Base-by-base conservation (phyloP, 176 grass and related monocot species). In the Dactylis glomerata region DNA sequence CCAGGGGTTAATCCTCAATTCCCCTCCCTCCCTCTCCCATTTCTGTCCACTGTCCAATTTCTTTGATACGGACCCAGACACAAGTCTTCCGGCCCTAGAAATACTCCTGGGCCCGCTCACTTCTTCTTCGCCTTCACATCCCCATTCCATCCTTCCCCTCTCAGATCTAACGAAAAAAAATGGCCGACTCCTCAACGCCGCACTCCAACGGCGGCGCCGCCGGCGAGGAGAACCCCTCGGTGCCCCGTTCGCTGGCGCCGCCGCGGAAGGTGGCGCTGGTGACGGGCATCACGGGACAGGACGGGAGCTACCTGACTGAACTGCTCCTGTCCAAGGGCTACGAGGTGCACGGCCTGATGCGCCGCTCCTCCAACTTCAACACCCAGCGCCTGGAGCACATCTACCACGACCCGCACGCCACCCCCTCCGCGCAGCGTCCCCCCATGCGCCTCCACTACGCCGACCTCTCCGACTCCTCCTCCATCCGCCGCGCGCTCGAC, bases 361-460 rank as follows among this genome's bases (percentile, higher is more conserved):
- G 96, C 12, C 93, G 96, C 65, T 98, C 91, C 77, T 95, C 96
- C 89, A 98, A 98, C 90, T 98, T 98, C 87, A 98, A 98, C 89
- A 98, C 93, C 7, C 87, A 89, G 74, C 65, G 93, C 1, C 91
- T 98, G 0, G 93, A 98, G 1, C 96, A 98, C 85, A 77, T 98
- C 78, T 98, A 98, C 87, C 91, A 95, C 81, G 96, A 98, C 75
- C 96, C 96, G 34, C 96, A 98, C 87, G 89, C 88, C 28, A 42
- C 82, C 13, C 84, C 91, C 33, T 92, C 79, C 24, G 17, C 85
- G 2, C 59, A 73, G 12, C 88, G 91, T 49, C 93, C 96, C 7
- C 96, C 85, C 66, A 87, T 98, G 91, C 92, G 89, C 41, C 89
- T 98, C 56, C 96, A 98, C 96, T 98, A 98, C 81, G 93, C 96